A percentile compares a stretch with the other conserved stretches of the same genome.
phyloP scores from a whole-genome alignment of 2,329 filamentous ascomycete genomes.

The Aspergillus vadensis region DNA sequence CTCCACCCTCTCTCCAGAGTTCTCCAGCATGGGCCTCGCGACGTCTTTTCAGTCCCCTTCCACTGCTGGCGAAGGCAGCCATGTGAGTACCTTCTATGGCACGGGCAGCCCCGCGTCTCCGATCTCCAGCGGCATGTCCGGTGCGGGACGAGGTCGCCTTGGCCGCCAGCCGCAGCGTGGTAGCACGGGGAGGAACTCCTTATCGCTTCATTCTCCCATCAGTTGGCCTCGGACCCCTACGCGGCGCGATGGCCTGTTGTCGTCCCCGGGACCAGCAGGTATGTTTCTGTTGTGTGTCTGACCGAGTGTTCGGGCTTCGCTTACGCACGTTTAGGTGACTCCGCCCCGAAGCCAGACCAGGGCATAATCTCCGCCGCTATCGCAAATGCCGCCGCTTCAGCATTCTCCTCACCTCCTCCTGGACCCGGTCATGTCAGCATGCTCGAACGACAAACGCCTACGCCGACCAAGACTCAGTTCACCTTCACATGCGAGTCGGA shows the following conservation, averaged over 20 bases:
- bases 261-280: conserved; percentile 45
- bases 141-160: conserved; percentile 80
- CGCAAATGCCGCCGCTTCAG: conserved; percentile 78
- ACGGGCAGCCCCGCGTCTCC: conserved; percentile 57
- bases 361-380: conserved; percentile 93
- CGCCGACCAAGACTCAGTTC: conserved; percentile 80
- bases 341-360: conserved; percentile 53
- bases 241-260: conserved; percentile 50
- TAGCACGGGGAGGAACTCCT: conserved; percentile 62
- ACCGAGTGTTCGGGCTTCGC: not conserved
- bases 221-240: conserved; percentile 57
- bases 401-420: conserved; percentile 59
- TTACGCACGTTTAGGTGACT: conserved; percentile 33
- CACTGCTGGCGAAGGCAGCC: conserved; percentile 47
- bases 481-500: conserved; percentile 96
- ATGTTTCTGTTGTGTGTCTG: conserved; percentile 12
- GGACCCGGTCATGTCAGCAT: conserved; percentile 79
- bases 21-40: conserved; percentile 64
- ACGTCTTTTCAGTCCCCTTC: conserved; percentile 49
- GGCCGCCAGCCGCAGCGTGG: conserved; percentile 58
- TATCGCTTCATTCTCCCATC: conserved; percentile 61
- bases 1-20: conserved; percentile 61
- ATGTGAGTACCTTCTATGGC: conserved; percentile 57
- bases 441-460: conserved; percentile 68
- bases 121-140: conserved; percentile 72